Percentiles rank a stretch among this genome's conserved stretches.
These are phyloP conservation scores for Cymodocea nodosa DNA, from an alignment of 116 monocot species.

Conservation along the genomic window DNA sequence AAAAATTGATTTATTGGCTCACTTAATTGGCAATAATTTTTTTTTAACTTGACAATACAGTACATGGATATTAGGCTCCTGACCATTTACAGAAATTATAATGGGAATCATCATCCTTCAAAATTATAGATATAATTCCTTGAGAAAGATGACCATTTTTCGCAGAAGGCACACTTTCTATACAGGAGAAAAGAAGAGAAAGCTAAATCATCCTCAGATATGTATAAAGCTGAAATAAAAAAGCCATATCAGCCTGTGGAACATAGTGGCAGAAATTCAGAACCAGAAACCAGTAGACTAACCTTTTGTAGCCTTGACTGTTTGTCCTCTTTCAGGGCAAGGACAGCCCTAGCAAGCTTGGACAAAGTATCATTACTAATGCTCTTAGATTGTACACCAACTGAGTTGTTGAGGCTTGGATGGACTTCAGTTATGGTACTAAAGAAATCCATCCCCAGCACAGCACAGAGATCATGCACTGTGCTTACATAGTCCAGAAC, in stretches of 20 bases:
- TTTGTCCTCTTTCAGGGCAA: slow-evolving; percentile 64
- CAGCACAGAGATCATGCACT: slow-evolving; percentile 84
- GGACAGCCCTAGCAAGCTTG: slow-evolving; percentile 56
- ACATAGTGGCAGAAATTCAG: background rate
- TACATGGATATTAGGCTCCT: too few relatives aligned
- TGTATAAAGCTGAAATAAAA: background rate
- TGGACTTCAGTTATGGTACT: slow-evolving; percentile 79
- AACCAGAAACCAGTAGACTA: slow-evolving; percentile 4
- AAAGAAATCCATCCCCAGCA: slow-evolving; percentile 88
- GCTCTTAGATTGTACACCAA: slow-evolving; percentile 76
- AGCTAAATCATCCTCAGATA: too few relatives aligned
- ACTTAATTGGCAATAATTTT: too few relatives aligned
- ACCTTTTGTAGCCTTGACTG: slow-evolving; percentile 71
- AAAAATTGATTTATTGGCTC: too few relatives aligned
- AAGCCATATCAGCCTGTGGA: background rate
- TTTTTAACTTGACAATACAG: too few relatives aligned
- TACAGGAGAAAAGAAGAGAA: too few relatives aligned
- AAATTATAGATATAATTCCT: too few relatives aligned
- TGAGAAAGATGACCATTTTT: background rate
- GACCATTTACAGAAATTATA: too few relatives aligned
- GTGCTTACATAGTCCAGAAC: slow-evolving; percentile 73
- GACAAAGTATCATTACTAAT: slow-evolving; percentile 76
- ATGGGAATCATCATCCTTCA: too few relatives aligned
- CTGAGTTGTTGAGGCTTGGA: slow-evolving; percentile 67
- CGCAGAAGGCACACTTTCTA: background rate